Base-by-base conservation (phyloP, 2,329 filamentous ascomycete species). In the Ophiosphaerella korrae region DNA sequence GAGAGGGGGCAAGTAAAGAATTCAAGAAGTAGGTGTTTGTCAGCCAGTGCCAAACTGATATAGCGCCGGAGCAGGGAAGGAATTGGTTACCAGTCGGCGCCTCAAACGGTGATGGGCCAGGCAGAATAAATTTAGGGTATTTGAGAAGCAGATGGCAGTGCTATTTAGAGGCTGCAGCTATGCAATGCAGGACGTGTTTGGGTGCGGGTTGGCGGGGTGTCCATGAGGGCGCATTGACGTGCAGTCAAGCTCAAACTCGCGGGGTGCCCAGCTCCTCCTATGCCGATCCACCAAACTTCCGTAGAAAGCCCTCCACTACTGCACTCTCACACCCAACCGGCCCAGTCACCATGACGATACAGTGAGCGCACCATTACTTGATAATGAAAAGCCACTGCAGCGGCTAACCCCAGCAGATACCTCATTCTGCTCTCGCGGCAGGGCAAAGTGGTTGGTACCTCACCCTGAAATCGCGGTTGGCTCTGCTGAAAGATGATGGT, bases 361-460 rank as follows among this genome's bases (percentile, higher is more conserved):
- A 80, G 81, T 83, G 71, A 69, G 75, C 59, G 12, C 33, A n/a
- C 26, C 45, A 39, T 53, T 33, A 13, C 24, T 18, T 32, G 9
- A 5, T 13, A 11, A 29, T 29, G 11, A 2, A 29, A 1, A 21
- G 18, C 5, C 3, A 21, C 3, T 2, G 18, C 18, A 21, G 18
- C 18, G 18, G 3, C 60, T 66, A 34, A 66, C 23, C 14, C 3
- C 11, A 0, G 0, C 69, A 97, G 94, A 81, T 99, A 99, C 76
- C 82, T 99, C 66, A 97, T 99, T 76, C 86, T 99, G 75, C 88
- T 99, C 65, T 97, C 93, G 60, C 87, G 94, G 70, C 94, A 99
- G 83, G 94, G 94, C 81, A 99, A 99, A 88, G 94, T 99, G 79
- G 93, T 99, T 83, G 69, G 92, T 70, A 60, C 57, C 77, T 76